Evolutionary conservation across 169 alveolate species (phyloP).

Genomic region (Cryptosporidium muris): DNA sequence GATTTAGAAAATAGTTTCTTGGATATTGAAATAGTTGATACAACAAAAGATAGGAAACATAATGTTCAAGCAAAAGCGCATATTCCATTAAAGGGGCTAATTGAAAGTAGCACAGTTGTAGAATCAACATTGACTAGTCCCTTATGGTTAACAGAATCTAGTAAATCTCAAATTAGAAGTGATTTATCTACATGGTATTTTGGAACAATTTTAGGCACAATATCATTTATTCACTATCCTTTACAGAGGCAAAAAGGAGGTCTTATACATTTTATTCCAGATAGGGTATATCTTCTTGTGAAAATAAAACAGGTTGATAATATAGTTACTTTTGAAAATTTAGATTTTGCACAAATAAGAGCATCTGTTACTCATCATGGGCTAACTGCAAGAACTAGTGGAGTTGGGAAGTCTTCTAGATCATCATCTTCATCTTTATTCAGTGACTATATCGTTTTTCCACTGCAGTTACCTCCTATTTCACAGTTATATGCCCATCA

Average conservation of each 20-base stretch:
- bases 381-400: constrained; percentile 26
- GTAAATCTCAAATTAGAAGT: constrained; percentile 17
- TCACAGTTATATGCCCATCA: constrained; percentile 44
- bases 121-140: constrained; percentile 61
- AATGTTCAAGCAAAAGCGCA: constrained; percentile 58
- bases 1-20: constrained; percentile 81
- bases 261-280: constrained; percentile 46
- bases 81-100: constrained; percentile 60
- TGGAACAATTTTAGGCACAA: constrained; percentile 43
- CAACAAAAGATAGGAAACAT: constrained; percentile 33
- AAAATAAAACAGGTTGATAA: constrained; percentile 45
- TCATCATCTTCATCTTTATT: not conserved
- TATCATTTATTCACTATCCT: constrained; percentile 63
- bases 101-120: constrained; percentile 36
- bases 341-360: constrained; percentile 24
- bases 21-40: constrained; percentile 78
- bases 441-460: constrained; percentile 48
- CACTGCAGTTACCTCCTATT: constrained; percentile 58
- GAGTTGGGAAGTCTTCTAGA: not conserved
- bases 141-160: constrained; percentile 25
- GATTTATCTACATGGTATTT: constrained; percentile 52
- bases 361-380: constrained; percentile 67
- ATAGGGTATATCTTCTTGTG: constrained; percentile 35
- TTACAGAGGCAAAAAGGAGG: constrained; percentile 51
- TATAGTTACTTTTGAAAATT: constrained; percentile 55